Evolutionary conservation across 169 alveolate species (phyloP).

Genomic region (Ophryocystis elektroscirrha): DNA sequence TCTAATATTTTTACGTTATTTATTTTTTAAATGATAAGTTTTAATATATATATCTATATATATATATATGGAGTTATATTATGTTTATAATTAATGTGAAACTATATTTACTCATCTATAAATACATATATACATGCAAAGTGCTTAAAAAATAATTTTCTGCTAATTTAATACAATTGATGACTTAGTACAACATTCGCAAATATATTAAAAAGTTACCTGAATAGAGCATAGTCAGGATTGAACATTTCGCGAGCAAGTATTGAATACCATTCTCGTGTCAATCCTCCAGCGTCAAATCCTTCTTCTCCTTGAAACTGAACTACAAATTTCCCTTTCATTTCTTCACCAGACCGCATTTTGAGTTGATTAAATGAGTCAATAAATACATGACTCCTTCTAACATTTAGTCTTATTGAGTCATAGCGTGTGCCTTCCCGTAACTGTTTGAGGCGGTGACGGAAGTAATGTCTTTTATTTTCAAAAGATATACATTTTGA

Average conservation of each 20-base stretch:
- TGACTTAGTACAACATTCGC: background rate
- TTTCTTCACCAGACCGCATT: slow-evolving; percentile 20
- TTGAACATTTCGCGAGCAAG: slow-evolving; percentile 92
- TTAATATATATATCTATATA: too few species aligned
- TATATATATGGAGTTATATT: too few species aligned
- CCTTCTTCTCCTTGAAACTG: slow-evolving; percentile 91
- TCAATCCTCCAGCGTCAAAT: slow-evolving; percentile 97
- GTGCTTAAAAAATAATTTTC: background rate
- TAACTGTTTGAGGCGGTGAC: slow-evolving; percentile 50
- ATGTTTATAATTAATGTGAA: too few species aligned
- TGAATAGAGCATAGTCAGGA: slow-evolving; percentile 81
- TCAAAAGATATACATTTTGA: slow-evolving; percentile 85
- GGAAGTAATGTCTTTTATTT: slow-evolving; percentile 77
- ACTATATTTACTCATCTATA: slow-evolving; percentile 39
- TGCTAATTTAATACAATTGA: background rate
- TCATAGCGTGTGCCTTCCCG: slow-evolving; percentile 31
- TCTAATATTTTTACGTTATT: slow-evolving; percentile 62
- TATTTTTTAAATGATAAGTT: too few species aligned
- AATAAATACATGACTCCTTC: slow-evolving; percentile 75
- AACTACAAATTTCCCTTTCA: slow-evolving; percentile 39
- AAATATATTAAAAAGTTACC: slow-evolving; percentile 8
- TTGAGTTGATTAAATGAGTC: slow-evolving; percentile 74
- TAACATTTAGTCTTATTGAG: slow-evolving; percentile 53
- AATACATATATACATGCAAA: slow-evolving; percentile 9
- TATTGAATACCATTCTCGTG: slow-evolving; percentile 89